A percentile compares a stretch with the other conserved stretches of the same genome.
Conservation (phyloP, 768 basidiomycete genomes). For the Suillus sp. region DNA sequence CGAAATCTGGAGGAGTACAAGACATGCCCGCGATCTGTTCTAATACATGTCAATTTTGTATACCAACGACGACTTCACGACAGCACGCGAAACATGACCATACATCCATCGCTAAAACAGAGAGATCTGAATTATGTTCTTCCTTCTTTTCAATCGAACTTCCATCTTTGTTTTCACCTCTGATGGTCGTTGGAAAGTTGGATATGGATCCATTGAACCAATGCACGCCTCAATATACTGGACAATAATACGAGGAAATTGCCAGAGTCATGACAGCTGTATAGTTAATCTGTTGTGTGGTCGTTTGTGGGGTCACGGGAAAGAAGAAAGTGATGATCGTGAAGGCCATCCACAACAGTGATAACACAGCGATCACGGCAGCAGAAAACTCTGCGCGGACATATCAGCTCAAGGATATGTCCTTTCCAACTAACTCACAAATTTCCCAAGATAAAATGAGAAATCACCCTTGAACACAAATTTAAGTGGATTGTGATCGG, state of each 20-base stretch:
- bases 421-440: too few relatives aligned
- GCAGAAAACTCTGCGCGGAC: constrained; percentile 27
- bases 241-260: constrained; percentile 8
- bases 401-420: too few relatives aligned
- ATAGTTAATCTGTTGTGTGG: constrained; percentile 41
- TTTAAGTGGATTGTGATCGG: constrained; percentile 55
- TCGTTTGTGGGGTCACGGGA: constrained; percentile 31
- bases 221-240: constrained; percentile 27
- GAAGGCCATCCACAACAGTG: constrained; percentile 39
- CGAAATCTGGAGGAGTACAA: too few relatives aligned
- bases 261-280: constrained; percentile 29
- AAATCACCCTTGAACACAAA: constrained; percentile 62
- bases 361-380: constrained; percentile 29
- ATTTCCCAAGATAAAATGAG: constrained; percentile 51
- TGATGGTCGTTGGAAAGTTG: constrained; percentile 5
- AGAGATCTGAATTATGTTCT: too few relatives aligned
- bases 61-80: too few relatives aligned
- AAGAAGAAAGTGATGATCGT: constrained; percentile 35
- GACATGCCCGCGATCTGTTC: too few relatives aligned
- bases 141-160: too few relatives aligned
- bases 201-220: constrained; percentile 33
- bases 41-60: too few relatives aligned
- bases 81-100: too few relatives aligned
- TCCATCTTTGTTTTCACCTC: too few relatives aligned
- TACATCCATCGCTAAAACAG: too few relatives aligned